These are phyloP conservation scores for Cronartium ribicola DNA, from an alignment of 1,284 basidiomycete genomes.

Conservation along the genomic window DNA sequence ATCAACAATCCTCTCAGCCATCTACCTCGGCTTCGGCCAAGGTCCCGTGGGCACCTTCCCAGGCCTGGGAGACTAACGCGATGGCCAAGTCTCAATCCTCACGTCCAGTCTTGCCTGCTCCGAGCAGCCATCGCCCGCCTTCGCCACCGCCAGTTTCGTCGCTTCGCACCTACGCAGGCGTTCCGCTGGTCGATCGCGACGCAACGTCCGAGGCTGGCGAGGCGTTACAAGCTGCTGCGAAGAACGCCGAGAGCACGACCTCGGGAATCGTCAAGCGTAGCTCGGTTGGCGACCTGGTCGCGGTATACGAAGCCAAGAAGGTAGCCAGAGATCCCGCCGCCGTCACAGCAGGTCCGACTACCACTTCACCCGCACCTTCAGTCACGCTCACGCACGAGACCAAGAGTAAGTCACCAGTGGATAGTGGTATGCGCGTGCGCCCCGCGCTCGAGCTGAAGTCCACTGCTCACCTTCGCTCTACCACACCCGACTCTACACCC, in stretches of 20 bases:
- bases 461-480: neutral
- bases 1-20: neutral
- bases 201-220: neutral
- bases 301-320: constrained; percentile 13
- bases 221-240: neutral
- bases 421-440: neutral
- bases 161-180: neutral
- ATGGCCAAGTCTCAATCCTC: constrained; percentile 9
- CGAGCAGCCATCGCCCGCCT: neutral
- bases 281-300: constrained; percentile 5
- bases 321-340: constrained; percentile 3
- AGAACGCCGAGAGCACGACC: neutral
- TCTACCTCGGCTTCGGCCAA: constrained; percentile 6
- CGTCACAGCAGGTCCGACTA: neutral
- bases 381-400: neutral
- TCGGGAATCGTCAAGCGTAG: constrained; percentile 1
- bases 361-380: constrained; percentile 2
- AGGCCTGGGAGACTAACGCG: neutral
- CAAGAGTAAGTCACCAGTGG: constrained; percentile 8
- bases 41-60: neutral
- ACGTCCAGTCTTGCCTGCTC: neutral
- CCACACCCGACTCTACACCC: constrained; percentile 6
- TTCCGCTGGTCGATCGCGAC: constrained; percentile 1
- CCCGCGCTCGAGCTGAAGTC: neutral
- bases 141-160: neutral